These are phyloP conservation scores for Paramyrothecium roridum DNA, from an alignment of 2,329 filamentous ascomycete genomes.

Conservation along the genomic window DNA sequence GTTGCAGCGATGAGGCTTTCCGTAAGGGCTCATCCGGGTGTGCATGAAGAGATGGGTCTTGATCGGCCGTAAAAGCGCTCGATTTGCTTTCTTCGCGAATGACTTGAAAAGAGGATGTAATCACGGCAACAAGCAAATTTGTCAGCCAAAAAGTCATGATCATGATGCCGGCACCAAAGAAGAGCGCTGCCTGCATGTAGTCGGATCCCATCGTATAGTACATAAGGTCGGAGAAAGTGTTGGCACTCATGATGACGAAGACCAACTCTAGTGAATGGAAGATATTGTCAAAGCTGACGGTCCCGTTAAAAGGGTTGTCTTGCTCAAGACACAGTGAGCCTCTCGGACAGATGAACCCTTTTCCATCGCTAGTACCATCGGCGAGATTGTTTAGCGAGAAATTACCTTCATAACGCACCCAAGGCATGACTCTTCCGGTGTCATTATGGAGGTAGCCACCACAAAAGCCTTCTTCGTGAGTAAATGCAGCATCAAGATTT, in stretches of 20 bases:
- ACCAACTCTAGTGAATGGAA: constrained; percentile 87
- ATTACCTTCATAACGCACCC: constrained; percentile 48
- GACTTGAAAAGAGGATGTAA: constrained; percentile 97
- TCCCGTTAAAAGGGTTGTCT: constrained; percentile 75
- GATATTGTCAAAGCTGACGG: constrained; percentile 94
- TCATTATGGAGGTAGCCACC: constrained; percentile 71
- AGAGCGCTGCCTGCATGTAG: constrained; percentile 81
- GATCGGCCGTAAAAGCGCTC: constrained; percentile 84
- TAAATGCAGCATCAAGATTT: constrained; percentile 54
- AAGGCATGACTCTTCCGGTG: constrained; percentile 57
- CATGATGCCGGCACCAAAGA: constrained; percentile 71
- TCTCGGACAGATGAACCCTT: constrained; percentile 84
- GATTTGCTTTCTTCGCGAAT: constrained; percentile 94
- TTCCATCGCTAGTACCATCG: constrained; percentile 53
- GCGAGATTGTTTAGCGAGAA: constrained; percentile 42
- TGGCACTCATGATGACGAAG: constrained; percentile 97
- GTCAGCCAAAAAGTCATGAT: constrained; percentile 96
- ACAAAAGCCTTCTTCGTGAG: constrained; percentile 72
- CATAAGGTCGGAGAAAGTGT: constrained; percentile 93
- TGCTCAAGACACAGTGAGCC: constrained; percentile 82
- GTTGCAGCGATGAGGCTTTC: constrained; percentile 55
- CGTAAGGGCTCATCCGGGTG: constrained; percentile 33
- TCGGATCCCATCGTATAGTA: constrained; percentile 92
- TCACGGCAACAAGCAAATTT: constrained; percentile 91
- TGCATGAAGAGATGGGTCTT: constrained; percentile 40